phyloP scores from a whole-genome alignment of 2,329 filamentous ascomycete species.

The Penicillium freii region DNA sequence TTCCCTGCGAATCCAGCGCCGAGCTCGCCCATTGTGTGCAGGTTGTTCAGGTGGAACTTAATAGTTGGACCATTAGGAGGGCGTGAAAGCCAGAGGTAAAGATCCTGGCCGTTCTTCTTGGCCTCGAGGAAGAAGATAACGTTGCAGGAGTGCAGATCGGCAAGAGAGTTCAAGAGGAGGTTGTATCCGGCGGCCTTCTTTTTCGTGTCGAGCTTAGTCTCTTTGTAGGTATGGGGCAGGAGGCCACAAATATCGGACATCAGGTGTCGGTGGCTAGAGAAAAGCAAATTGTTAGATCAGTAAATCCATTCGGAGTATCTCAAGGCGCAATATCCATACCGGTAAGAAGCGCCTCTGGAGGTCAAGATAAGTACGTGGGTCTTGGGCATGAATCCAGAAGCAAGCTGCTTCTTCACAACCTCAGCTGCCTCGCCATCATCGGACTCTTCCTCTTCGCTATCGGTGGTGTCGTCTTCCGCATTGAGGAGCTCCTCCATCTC shows the following conservation, averaged over 20 bases:
- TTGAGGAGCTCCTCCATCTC: conserved; percentile 38
- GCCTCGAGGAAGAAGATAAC: conserved; percentile 95
- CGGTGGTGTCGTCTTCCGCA: conserved; percentile 39
- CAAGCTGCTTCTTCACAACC: conserved; percentile 34
- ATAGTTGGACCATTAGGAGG: conserved; percentile 78
- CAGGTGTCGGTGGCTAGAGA: conserved; percentile 79
- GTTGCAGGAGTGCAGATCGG: conserved; percentile 86
- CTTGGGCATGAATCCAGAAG: conserved; percentile 43
- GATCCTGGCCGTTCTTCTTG: conserved; percentile 79
- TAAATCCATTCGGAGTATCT: background rate
- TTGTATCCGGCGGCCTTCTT: conserved; percentile 61
- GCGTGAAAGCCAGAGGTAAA: conserved; percentile 92
- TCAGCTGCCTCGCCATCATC: conserved; percentile 28
- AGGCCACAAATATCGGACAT: conserved; percentile 84
- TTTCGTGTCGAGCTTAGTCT: conserved; percentile 96
- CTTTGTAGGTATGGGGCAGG: conserved; percentile 88
- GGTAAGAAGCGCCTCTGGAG: conserved; percentile 86
- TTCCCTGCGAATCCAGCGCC: conserved; percentile 83
- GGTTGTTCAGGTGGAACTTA: conserved; percentile 55
- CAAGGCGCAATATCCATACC: conserved; percentile 50
- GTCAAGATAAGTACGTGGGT: conserved; percentile 80
- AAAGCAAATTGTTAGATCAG: conserved; percentile 18
- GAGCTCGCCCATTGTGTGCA: conserved; percentile 95
- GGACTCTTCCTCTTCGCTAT: conserved; percentile 38
- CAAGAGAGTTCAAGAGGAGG: conserved; percentile 74